A percentile compares a stretch with the other conserved stretches of the same genome.
These are phyloP conservation scores for Emergomyces orientalis DNA, from an alignment of 2,329 filamentous ascomycete genomes.

Conservation along the genomic window DNA sequence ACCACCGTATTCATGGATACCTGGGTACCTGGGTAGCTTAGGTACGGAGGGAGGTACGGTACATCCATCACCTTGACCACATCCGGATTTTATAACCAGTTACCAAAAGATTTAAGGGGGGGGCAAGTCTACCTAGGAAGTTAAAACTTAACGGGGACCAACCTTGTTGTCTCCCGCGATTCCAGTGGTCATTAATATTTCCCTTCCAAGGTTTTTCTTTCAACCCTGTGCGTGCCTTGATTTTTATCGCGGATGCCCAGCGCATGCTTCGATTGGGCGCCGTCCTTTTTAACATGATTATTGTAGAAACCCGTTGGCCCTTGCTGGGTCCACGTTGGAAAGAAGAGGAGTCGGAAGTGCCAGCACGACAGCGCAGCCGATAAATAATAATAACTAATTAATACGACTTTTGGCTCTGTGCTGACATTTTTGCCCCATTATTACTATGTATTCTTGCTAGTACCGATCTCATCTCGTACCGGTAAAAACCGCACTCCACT, in stretches of 20 bases:
- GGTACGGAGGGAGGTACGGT: too few species aligned
- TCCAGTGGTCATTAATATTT: too few species aligned
- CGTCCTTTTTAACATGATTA: background rate
- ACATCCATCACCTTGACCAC: too few species aligned
- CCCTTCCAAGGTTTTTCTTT: background rate
- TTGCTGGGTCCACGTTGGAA: background rate
- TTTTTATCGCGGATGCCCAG: background rate
- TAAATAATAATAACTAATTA: too few species aligned
- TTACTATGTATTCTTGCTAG: background rate
- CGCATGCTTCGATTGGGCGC: background rate
- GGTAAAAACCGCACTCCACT: background rate
- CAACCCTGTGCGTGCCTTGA: background rate
- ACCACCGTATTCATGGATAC: too few species aligned
- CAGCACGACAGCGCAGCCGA: background rate
- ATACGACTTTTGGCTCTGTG: background rate
- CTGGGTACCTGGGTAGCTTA: too few species aligned
- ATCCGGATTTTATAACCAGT: too few species aligned
- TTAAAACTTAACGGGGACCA: too few species aligned
- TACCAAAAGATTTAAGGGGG: background rate
- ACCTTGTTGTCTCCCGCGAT: too few species aligned
- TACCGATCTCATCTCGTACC: background rate
- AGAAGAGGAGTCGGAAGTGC: background rate
- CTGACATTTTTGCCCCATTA: background rate
- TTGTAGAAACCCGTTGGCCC: background rate
- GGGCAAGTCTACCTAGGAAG: too few species aligned